phyloP scores from a whole-genome alignment of 352 stramenopile species.

The Thraustotheca clavata region DNA sequence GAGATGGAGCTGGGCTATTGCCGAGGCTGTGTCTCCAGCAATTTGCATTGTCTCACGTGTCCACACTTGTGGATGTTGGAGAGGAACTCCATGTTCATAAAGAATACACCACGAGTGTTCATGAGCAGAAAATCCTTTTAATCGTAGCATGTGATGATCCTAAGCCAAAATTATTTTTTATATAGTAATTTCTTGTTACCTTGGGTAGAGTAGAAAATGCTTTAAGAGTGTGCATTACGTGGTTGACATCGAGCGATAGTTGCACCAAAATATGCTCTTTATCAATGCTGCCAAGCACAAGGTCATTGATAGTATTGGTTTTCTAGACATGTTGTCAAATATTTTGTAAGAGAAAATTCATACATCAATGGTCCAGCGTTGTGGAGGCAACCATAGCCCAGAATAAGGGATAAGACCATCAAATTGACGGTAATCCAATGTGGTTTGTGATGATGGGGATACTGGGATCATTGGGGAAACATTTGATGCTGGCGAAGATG shows the following conservation, averaged over 20 bases:
- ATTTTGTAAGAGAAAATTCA: not conserved
- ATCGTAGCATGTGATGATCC: not conserved
- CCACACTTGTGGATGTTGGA: not conserved
- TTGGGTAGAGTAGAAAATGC: not conserved
- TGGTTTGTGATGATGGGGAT: not conserved
- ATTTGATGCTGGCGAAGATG: not conserved
- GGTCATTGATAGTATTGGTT: not conserved
- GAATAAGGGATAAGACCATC: not conserved
- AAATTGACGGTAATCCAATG: not conserved
- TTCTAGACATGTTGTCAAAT: not conserved
- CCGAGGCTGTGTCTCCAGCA: not conserved
- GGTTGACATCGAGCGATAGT: not conserved
- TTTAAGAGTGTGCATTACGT: not conserved
- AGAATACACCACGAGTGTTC: not conserved
- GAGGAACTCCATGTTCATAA: not conserved
- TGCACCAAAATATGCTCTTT: not conserved
- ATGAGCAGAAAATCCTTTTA: not conserved
- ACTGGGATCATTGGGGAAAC: not conserved
- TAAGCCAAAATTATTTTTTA: not conserved
- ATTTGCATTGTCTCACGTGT: not conserved
- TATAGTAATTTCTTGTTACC: not conserved
- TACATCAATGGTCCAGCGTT: not conserved
- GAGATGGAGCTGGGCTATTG: not conserved
- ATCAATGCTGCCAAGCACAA: not conserved
- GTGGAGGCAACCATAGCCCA: not conserved